These are phyloP conservation scores for Saraca asoca DNA, from an alignment of 331 rosid species.

Conservation along the genomic window DNA sequence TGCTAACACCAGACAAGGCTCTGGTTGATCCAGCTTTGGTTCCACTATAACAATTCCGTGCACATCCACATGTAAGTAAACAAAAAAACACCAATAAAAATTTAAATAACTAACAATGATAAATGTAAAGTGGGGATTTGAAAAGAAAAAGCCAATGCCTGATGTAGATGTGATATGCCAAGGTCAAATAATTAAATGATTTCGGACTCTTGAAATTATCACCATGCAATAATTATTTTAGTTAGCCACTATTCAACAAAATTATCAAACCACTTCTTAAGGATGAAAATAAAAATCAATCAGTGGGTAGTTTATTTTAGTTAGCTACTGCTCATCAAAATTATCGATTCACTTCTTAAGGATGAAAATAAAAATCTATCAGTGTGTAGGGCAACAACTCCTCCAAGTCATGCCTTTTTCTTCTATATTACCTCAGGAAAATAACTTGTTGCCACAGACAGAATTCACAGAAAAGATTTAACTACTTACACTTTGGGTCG, in stretches of 20 bases:
- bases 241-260: background rate
- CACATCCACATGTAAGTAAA: conserved; percentile 23
- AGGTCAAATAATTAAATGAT: background rate
- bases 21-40: conserved; percentile 50
- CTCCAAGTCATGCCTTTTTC: too few species aligned
- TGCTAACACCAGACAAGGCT: conserved; percentile 48
- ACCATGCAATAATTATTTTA: background rate
- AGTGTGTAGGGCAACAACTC: too few species aligned
- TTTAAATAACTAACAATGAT: background rate
- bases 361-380: too few species aligned
- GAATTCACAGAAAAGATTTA: background rate
- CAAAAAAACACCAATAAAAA: conserved; percentile 10
- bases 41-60: conserved; percentile 47
- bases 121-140: background rate
- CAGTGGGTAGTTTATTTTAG: too few species aligned
- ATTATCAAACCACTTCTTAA: too few species aligned
- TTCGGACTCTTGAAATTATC: background rate
- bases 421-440: background rate
- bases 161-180: background rate
- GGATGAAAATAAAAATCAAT: too few species aligned
- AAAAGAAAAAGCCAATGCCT: background rate
- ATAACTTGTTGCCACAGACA: background rate
- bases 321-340: too few species aligned
- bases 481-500: conserved; percentile 61
- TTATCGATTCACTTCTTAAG: too few species aligned